These are phyloP conservation scores for Arabidopsis suecica DNA, from an alignment of 345 rosid species.

Conservation along the genomic window DNA sequence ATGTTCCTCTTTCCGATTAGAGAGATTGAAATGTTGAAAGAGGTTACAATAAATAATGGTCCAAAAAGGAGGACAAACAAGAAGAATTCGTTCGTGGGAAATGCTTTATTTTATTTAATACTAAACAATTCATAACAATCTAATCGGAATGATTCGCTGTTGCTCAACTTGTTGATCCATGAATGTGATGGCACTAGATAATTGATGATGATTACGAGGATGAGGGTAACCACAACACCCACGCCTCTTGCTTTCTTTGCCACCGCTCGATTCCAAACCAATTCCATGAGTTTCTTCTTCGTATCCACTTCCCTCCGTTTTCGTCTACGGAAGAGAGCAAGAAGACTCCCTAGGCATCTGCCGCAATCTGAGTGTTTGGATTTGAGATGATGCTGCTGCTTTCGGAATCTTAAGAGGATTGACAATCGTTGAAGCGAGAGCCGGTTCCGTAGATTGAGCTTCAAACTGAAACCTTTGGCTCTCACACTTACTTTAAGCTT, in stretches of 20 bases:
- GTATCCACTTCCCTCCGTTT: conserved; percentile 8
- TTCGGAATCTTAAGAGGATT: conserved; percentile 32
- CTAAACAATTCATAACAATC: not conserved
- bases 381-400: conserved; percentile 30
- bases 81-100: not conserved
- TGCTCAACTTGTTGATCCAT: conserved; percentile 1
- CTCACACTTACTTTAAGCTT: conserved; percentile 33
- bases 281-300: not conserved
- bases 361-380: conserved; percentile 7
- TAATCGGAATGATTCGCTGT: not conserved
- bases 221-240: conserved; percentile 7
- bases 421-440: conserved; percentile 34
- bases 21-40: too few species aligned
- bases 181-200: not conserved
- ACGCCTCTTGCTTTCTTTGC: conserved; percentile 14
- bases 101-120: not conserved
- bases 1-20: too few species aligned
- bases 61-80: not conserved
- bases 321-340: not conserved
- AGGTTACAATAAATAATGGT: too few species aligned
- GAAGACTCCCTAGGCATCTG: not conserved
- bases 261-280: not conserved
- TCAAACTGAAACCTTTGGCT: conserved; percentile 5
- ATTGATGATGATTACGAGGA: not conserved
- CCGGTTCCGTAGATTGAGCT: conserved; percentile 27